These are phyloP conservation scores for Lactifluus piperatus DNA, from an alignment of 768 basidiomycete genomes.

Conservation along the genomic window DNA sequence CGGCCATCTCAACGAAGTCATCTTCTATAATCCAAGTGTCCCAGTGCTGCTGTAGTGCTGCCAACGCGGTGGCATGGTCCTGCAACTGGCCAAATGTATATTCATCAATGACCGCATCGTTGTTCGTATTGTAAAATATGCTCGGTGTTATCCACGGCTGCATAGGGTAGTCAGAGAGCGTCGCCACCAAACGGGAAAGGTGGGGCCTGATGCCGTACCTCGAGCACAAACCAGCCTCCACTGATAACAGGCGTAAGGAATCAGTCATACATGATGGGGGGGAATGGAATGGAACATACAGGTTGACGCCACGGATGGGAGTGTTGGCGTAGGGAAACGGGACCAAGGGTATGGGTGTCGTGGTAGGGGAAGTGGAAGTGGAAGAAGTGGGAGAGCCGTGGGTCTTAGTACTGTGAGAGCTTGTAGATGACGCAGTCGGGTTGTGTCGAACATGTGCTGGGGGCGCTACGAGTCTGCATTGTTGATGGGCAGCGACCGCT, in stretches of 20 bases:
- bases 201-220: slow-evolving; percentile 29
- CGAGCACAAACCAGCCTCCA: slow-evolving; percentile 57
- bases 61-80: slow-evolving; percentile 34
- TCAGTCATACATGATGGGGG: background rate
- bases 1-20: slow-evolving; percentile 56
- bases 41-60: slow-evolving; percentile 47
- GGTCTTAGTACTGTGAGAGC: background rate
- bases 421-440: slow-evolving; percentile 10
- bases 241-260: slow-evolving; percentile 24
- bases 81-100: slow-evolving; percentile 51
- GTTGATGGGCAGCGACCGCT: slow-evolving; percentile 19
- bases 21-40: slow-evolving; percentile 60
- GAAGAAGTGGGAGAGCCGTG: background rate
- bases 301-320: slow-evolving; percentile 50
- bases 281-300: slow-evolving; percentile 34
- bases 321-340: slow-evolving; percentile 30
- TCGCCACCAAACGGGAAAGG: background rate
- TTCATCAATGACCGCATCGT: slow-evolving; percentile 49
- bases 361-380: slow-evolving; percentile 13
- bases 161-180: background rate
- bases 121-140: slow-evolving; percentile 54
- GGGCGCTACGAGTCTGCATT: slow-evolving; percentile 21
- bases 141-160: slow-evolving; percentile 78
- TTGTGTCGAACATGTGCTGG: slow-evolving; percentile 6
- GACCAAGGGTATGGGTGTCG: slow-evolving; percentile 30